Percentiles rank a stretch among this genome's conserved stretches.
Conservation (phyloP, 202 grass and related monocot genomes). For the Bolboschoenoplectus hybrid region DNA sequence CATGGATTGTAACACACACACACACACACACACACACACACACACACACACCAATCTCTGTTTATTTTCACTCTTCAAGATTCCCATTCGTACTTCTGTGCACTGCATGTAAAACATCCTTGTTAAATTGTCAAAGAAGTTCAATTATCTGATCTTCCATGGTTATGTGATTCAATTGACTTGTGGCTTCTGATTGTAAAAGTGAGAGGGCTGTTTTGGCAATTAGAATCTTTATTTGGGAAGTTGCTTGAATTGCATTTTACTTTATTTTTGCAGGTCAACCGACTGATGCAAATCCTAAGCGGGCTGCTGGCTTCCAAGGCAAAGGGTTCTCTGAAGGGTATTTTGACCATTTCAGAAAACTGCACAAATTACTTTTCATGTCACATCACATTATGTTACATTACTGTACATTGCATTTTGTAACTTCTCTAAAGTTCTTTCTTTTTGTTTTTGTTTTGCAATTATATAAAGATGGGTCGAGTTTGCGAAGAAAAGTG, state of each 20-base stretch:
- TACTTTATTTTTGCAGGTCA: conserved; percentile 36
- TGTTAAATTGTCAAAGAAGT: neutral
- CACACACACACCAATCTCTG: too few relatives aligned
- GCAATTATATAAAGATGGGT: conserved; percentile 70
- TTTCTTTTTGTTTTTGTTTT: conserved; percentile 30
- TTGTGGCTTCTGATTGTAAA: neutral
- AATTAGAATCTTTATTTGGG: neutral
- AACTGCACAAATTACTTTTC: neutral
- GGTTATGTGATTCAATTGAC: neutral
- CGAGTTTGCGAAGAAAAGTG: conserved; percentile 83
- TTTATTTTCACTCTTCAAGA: neutral
- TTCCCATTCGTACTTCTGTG: neutral
- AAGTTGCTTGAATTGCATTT: neutral
- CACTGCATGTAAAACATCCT: neutral
- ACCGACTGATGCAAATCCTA: conserved; percentile 60
- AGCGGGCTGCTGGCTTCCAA: conserved; percentile 56
- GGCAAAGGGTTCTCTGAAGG: conserved; percentile 34
- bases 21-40: too few relatives aligned
- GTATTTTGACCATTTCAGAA: conserved; percentile 43
- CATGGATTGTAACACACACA: neutral
- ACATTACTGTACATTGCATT: neutral
- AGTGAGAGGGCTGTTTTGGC: neutral
- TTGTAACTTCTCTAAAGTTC: conserved; percentile 1
- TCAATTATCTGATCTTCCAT: neutral
- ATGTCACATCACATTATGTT: neutral